A percentile compares a stretch with the other conserved stretches of the same genome.
Conservation (phyloP, 2,329 filamentous ascomycete species). For the Amesomyces nigricolor region DNA sequence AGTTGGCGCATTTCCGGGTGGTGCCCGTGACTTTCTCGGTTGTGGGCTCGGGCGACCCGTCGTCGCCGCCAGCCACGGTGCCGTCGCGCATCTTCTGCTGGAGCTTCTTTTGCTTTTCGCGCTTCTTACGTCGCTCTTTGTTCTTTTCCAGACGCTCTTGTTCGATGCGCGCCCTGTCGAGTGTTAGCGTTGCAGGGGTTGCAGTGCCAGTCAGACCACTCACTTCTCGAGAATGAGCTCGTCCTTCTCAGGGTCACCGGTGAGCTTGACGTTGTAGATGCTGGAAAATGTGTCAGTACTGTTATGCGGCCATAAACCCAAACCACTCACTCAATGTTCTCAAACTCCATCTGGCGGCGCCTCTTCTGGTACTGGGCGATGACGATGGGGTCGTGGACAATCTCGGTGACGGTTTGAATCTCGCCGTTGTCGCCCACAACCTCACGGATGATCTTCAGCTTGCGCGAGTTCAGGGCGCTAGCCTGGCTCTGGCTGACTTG, state of each 20-base stretch:
- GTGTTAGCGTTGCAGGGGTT: constrained; percentile 25
- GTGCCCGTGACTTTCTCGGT: constrained; percentile 59
- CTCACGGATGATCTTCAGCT: constrained; percentile 66
- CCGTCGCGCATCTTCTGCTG: constrained; percentile 38
- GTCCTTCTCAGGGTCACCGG: constrained; percentile 62
- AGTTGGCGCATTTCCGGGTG: constrained; percentile 93
- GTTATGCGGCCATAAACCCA: not conserved
- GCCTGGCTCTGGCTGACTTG: constrained; percentile 68
- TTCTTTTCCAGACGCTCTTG: constrained; percentile 83
- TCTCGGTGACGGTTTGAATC: constrained; percentile 54
- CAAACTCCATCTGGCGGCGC: constrained; percentile 59
- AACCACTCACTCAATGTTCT: constrained; percentile 63
- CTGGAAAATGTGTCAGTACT: constrained; percentile 32
- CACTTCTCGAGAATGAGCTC: constrained; percentile 55
- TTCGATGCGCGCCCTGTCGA: constrained; percentile 61
- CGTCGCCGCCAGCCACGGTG: constrained; percentile 35
- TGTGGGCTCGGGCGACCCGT: constrained; percentile 45
- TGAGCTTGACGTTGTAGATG: constrained; percentile 55
- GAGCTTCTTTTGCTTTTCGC: constrained; percentile 79
- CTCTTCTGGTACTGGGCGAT: constrained; percentile 85
- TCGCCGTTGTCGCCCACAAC: constrained; percentile 56
- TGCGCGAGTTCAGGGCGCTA: constrained; percentile 63
- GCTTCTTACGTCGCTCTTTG: constrained; percentile 80
- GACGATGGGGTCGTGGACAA: constrained; percentile 75
- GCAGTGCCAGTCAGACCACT: constrained; percentile 14